Percentiles rank a stretch among this genome's conserved stretches.
These are phyloP conservation scores for Lathyrus oleraceus DNA, from an alignment of 306 rosid genomes.

Conservation along the genomic window DNA sequence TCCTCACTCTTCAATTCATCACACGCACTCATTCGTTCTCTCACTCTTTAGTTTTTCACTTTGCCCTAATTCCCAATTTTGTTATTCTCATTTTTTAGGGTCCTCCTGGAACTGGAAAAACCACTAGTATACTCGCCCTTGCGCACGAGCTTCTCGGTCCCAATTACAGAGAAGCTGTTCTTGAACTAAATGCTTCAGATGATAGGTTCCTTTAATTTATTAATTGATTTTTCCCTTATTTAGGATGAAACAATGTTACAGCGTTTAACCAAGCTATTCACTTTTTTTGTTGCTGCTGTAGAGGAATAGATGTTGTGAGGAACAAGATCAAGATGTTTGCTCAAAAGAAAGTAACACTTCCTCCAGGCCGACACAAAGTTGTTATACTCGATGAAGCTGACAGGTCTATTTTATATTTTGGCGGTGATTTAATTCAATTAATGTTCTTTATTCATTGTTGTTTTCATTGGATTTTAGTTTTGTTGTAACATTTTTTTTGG, in stretches of 20 bases:
- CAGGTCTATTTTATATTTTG: conserved; percentile 47
- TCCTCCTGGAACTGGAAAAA: conserved; percentile 96
- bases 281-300: conserved; percentile 26
- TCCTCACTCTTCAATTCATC: neutral
- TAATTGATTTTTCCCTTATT: neutral
- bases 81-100: conserved; percentile 53
- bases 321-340: conserved; percentile 98
- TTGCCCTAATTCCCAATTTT: conserved; percentile 10
- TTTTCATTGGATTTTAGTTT: neutral
- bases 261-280: neutral
- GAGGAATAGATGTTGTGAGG: conserved; percentile 99
- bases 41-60: neutral
- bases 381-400: conserved; percentile 97
- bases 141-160: conserved; percentile 89
- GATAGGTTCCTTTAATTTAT: conserved; percentile 50
- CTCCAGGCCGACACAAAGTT: conserved; percentile 80
- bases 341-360: conserved; percentile 80
- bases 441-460: neutral
- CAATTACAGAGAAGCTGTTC: conserved; percentile 84
- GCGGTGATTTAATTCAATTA: neutral
- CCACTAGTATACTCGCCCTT: conserved; percentile 91
- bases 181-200: conserved; percentile 92
- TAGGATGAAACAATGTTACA: neutral
- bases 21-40: neutral
- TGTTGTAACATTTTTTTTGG: neutral